Evolutionary conservation across 345 rosid species (phyloP).

Genomic region (Linum lewisii): DNA sequence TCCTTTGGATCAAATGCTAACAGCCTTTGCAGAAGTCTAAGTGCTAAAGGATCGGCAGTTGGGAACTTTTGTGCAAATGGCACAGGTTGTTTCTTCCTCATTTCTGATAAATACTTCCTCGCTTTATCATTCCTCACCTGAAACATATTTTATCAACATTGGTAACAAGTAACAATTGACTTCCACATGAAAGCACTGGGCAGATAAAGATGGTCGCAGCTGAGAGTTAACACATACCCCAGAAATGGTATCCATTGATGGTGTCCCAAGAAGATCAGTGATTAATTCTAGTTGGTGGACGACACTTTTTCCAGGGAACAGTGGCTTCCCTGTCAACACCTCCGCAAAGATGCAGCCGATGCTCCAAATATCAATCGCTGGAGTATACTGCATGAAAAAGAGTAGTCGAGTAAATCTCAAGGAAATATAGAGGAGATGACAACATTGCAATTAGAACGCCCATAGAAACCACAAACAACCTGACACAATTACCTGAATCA

Average conservation of each 20-base stretch:
- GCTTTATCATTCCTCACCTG: constrained; percentile 98
- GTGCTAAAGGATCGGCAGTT: constrained; percentile 67
- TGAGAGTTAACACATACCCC: constrained; percentile 41
- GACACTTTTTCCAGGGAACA: constrained; percentile 97
- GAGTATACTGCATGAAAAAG: constrained; percentile 69
- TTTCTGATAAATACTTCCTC: constrained; percentile 68
- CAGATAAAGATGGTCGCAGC: constrained; percentile 4
- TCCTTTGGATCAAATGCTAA: constrained; percentile 96
- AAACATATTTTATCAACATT: constrained; percentile 5
- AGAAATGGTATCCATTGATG: constrained; percentile 70
- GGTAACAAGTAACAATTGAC: background rate
- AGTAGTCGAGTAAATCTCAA: constrained; percentile 15
- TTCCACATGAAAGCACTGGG: background rate
- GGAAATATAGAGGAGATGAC: constrained; percentile 2
- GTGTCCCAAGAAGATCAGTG: constrained; percentile 95
- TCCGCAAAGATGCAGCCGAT: constrained; percentile 98
- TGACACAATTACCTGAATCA: constrained; percentile 81
- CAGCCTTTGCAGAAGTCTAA: constrained; percentile 66
- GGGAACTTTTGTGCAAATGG: constrained; percentile 80
- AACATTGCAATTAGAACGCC: constrained; percentile 16
- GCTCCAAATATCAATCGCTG: constrained; percentile 99
- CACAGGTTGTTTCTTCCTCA: constrained; percentile 69
- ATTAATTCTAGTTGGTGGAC: constrained; percentile 94
- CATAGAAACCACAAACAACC: constrained; percentile 34
- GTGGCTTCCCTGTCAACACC: constrained; percentile 88